Conservation (phyloP, 495 filamentous ascomycete species). For the Penicillium fimorum region DNA sequence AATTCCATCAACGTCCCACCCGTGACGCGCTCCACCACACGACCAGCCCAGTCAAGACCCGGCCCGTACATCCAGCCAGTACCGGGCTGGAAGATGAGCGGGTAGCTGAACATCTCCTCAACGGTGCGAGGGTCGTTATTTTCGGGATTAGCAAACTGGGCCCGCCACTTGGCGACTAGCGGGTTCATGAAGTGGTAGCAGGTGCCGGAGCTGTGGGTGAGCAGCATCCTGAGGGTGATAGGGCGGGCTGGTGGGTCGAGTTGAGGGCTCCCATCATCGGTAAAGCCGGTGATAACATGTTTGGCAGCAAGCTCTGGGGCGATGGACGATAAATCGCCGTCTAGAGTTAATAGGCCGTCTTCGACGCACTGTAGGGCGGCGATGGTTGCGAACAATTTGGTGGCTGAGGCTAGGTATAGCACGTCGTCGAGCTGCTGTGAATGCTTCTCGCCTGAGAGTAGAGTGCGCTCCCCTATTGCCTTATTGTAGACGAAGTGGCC, state of each 20-base stretch:
- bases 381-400: conserved; percentile 27
- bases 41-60: conserved; percentile 54
- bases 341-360: conserved; percentile 40
- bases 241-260: conserved; percentile 27
- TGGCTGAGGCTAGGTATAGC: conserved; percentile 30
- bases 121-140: conserved; percentile 10
- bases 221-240: conserved; percentile 45
- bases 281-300: conserved; percentile 40
- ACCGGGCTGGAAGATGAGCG: conserved; percentile 51
- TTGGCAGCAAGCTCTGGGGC: conserved; percentile 41
- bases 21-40: conserved; percentile 41
- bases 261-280: conserved; percentile 26
- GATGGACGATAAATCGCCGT: conserved; percentile 36
- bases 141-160: conserved; percentile 25
- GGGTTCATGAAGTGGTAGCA: conserved; percentile 44
- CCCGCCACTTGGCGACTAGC: conserved; percentile 34
- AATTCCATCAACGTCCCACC: conserved; percentile 39
- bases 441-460: conserved; percentile 38
- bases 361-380: conserved; percentile 50
- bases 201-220: conserved; percentile 51
- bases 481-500: conserved; percentile 32
- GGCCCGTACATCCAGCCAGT: conserved; percentile 49
- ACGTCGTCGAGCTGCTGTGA: conserved; percentile 35
- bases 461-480: conserved; percentile 30
- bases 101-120: conserved; percentile 31